Evolutionary conservation across 2,329 filamentous ascomycete genomes (phyloP).

Genomic region (Aulographum hederae): DNA sequence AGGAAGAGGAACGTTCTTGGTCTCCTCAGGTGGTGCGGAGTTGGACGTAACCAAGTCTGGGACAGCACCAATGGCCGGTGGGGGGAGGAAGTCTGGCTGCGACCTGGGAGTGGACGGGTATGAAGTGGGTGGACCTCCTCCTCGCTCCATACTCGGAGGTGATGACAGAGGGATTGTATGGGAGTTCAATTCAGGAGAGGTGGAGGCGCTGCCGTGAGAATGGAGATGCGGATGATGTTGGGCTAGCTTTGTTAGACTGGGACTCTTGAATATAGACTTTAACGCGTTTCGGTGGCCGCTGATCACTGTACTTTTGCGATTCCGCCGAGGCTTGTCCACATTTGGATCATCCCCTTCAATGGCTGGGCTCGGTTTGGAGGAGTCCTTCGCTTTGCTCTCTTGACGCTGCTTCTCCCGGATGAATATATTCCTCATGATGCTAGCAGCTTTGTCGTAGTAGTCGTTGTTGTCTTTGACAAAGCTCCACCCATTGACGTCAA

Average conservation of each 20-base stretch:
- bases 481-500: constrained; percentile 98
- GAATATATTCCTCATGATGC: constrained; percentile 76
- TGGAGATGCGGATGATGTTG: constrained; percentile 25
- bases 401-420: constrained; percentile 55
- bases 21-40: not conserved
- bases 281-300: constrained; percentile 16
- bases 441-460: constrained; percentile 85
- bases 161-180: constrained; percentile 23
- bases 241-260: constrained; percentile 42
- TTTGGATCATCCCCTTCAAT: constrained; percentile 5
- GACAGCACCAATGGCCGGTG: constrained; percentile 6
- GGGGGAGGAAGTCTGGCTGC: constrained; percentile 12
- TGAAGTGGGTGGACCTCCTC: constrained; percentile 9
- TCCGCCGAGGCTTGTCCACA: constrained; percentile 1
- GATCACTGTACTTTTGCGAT: constrained; percentile 23
- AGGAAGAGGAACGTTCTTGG: constrained; percentile 25
- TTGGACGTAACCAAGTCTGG: constrained; percentile 6
- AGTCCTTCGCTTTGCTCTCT: constrained; percentile 28
- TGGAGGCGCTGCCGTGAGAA: constrained; percentile 14
- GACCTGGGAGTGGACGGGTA: constrained; percentile 11
- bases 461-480: constrained; percentile 99
- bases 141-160: constrained; percentile 23
- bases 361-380: constrained; percentile 19
- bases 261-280: constrained; percentile 44
- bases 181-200: constrained; percentile 26